phyloP scores from a whole-genome alignment of 2,329 filamentous ascomycete genomes.

The Cadophora sp. region DNA sequence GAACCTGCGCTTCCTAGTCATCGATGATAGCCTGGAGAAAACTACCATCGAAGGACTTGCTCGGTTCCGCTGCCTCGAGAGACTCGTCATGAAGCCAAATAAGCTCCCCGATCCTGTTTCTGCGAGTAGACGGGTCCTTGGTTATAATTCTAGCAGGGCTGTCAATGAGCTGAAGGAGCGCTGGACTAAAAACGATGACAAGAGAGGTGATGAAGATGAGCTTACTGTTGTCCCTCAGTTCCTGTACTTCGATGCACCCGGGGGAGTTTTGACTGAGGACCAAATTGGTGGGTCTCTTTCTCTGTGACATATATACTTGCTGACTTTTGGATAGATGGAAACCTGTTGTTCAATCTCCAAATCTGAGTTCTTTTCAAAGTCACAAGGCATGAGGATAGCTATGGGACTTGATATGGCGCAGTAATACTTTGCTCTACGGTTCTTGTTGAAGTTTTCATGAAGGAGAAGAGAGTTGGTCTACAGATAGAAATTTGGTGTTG shows the following conservation, averaged over 20 bases:
- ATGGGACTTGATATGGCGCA: too few species aligned
- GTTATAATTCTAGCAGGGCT: not conserved
- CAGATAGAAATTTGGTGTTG: too few species aligned
- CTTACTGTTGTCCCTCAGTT: not conserved
- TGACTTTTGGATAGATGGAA: not conserved
- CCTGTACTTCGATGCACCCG: not conserved
- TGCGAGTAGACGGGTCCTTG: too few species aligned
- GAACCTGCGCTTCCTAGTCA: not conserved
- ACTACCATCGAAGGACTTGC: constrained; percentile 2
- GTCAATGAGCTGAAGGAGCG: not conserved
- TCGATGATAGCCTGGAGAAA: not conserved
- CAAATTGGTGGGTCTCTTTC: not conserved
- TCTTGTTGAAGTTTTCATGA: too few species aligned
- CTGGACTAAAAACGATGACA: not conserved
- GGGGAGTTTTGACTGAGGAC: not conserved
- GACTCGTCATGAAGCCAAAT: not conserved
- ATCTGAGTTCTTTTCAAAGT: too few species aligned
- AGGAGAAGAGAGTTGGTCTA: too few species aligned
- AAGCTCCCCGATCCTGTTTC: too few species aligned
- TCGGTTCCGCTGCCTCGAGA: not conserved
- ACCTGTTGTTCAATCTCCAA: too few species aligned
- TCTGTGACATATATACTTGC: not conserved
- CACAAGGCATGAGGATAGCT: too few species aligned
- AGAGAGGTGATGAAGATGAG: not conserved
- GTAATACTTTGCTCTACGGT: too few species aligned